Percentiles rank a stretch among this genome's conserved stretches.
Evolutionary conservation across 2,329 filamentous ascomycete genomes (phyloP).

Genomic region (Cordyceps cicadae): DNA sequence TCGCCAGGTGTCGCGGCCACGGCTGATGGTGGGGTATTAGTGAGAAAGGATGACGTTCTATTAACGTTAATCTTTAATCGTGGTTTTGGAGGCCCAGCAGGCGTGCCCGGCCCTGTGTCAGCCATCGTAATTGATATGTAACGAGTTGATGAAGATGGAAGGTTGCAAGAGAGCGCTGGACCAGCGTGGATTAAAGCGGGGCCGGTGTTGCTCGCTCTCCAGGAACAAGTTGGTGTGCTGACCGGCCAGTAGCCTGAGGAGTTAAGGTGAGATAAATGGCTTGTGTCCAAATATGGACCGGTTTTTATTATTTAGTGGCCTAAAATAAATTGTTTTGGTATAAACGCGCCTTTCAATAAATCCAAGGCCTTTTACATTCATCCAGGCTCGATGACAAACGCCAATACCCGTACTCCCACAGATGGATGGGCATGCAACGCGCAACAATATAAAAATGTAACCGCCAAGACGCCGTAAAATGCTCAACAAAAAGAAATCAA

Average conservation of each 20-base stretch:
- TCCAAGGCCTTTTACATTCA: not conserved
- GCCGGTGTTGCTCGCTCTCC: no score
- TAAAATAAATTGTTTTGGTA: not conserved
- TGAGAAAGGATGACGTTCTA: constrained; percentile 27
- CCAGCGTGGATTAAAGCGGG: no score
- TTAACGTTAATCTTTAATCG: constrained; percentile 33
- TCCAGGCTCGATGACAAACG: not conserved
- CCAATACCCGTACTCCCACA: not conserved
- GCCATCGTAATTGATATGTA: constrained; percentile 20
- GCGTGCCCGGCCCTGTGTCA: constrained; percentile 17
- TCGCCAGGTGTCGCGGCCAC: constrained; percentile 22
- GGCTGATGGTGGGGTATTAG: constrained; percentile 16
- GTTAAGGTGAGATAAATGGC: no score
- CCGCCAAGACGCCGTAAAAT: constrained; percentile 13
- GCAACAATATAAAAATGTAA: not conserved
- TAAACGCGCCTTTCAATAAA: not conserved
- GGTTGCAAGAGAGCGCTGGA: not conserved
- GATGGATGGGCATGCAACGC: not conserved
- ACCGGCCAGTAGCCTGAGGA: no score
- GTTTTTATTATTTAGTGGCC: no score
- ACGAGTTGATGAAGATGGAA: not conserved
- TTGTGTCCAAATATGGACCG: no score
- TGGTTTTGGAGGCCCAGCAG: constrained; percentile 26
- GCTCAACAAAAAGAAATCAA: constrained; percentile 6
- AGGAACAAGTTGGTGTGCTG: no score